A percentile compares a stretch with the other conserved stretches of the same genome.
Conservation (phyloP, 441 rosid species). For the Brassica balearica region DNA sequence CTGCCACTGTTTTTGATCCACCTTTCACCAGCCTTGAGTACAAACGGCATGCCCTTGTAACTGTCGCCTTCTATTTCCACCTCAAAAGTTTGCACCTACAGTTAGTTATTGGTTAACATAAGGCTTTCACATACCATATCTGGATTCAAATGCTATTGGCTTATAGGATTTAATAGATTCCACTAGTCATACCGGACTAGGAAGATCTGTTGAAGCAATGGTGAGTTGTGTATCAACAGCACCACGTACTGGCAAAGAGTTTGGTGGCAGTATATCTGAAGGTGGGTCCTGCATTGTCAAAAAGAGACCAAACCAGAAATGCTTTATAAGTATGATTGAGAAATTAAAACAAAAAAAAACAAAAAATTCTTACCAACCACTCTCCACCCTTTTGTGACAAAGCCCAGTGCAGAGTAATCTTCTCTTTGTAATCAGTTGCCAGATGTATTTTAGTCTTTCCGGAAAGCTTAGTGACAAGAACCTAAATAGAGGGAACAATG, state of each 20-base stretch:
- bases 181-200: constrained; percentile 62
- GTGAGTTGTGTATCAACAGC: constrained; percentile 76
- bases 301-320: constrained; percentile 31
- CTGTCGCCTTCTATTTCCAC: constrained; percentile 75
- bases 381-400: constrained; percentile 81
- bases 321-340: background rate
- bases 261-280: constrained; percentile 66
- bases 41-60: constrained; percentile 93
- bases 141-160: too few species aligned
- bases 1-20: constrained; percentile 86
- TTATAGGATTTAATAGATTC: constrained; percentile 17
- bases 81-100: constrained; percentile 78
- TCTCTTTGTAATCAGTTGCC: constrained; percentile 75
- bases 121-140: constrained; percentile 3
- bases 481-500: constrained; percentile 54
- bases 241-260: constrained; percentile 62
- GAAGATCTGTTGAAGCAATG: constrained; percentile 52
- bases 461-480: constrained; percentile 67
- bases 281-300: constrained; percentile 81
- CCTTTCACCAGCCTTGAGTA: constrained; percentile 71
- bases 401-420: constrained; percentile 92
- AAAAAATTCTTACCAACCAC: constrained; percentile 78
- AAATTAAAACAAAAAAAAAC: constrained; percentile 16
- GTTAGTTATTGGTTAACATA: constrained; percentile 30
- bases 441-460: constrained; percentile 72